Conservation (phyloP, 2,329 filamentous ascomycete genomes). For the Fusarium sp. region DNA sequence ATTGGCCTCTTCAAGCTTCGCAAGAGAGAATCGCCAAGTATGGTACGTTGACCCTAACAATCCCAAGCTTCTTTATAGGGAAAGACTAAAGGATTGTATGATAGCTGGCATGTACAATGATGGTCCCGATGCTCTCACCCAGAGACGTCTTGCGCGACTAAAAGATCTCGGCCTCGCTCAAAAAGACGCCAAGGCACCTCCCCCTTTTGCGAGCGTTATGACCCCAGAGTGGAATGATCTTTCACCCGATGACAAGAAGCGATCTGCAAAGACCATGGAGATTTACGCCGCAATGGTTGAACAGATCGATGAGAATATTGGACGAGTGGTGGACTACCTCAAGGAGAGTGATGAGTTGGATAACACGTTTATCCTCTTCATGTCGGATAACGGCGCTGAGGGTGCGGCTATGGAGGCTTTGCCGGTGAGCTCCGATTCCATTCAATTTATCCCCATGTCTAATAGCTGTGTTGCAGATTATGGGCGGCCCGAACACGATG, state of each 20-base stretch:
- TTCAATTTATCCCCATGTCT: no score
- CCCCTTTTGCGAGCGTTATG: neutral
- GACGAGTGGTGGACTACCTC: neutral
- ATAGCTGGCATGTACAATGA: slow-evolving; percentile 47
- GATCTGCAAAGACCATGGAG: neutral
- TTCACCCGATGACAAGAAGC: neutral
- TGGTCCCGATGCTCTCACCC: slow-evolving; percentile 58
- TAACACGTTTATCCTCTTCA: neutral
- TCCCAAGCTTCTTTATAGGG: rapidly evolving
- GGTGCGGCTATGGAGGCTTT: neutral
- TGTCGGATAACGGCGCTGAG: neutral
- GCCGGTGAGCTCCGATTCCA: neutral
- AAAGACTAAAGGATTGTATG: neutral
- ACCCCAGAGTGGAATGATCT: neutral
- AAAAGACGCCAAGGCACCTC: neutral
- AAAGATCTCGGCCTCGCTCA: neutral
- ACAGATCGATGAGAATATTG: neutral
- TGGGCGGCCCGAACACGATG: neutral
- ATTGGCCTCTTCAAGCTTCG: slow-evolving; percentile 18
- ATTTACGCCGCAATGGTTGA: neutral
- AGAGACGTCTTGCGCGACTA: neutral
- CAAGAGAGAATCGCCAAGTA: slow-evolving; percentile 10
- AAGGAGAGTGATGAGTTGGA: neutral
- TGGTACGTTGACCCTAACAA: neutral
- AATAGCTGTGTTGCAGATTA: neutral